phyloP scores from a whole-genome alignment of 441 rosid genomes.

The Viola pubescens region DNA sequence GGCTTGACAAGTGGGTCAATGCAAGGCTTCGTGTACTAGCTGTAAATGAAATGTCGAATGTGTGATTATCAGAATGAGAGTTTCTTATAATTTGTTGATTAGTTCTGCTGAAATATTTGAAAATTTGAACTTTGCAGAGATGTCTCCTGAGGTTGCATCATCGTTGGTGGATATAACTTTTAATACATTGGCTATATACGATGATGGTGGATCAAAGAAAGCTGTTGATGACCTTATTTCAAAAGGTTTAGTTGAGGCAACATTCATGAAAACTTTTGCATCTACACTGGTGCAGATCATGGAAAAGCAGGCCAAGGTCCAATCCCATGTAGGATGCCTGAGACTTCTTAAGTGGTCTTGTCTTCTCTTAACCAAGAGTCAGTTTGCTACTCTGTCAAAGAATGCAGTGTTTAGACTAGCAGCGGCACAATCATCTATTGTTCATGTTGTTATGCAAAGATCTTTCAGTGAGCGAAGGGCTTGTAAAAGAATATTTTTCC shows the following conservation, averaged over 20 bases:
- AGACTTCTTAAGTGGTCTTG: conserved; percentile 88
- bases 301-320: conserved; percentile 71
- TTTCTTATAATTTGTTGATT: too few species aligned
- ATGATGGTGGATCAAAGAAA: conserved; percentile 66
- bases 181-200: conserved; percentile 57
- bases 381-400: conserved; percentile 66
- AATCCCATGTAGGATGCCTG: conserved; percentile 54
- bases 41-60: too few species aligned
- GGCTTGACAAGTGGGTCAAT: too few species aligned
- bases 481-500: conserved; percentile 4
- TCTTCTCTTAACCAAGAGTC: conserved; percentile 62
- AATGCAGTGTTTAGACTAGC: conserved; percentile 77
- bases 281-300: conserved; percentile 76
- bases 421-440: conserved; percentile 65
- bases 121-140: conserved; percentile 42
- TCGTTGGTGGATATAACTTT: conserved; percentile 65
- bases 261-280: conserved; percentile 84
- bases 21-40: too few species aligned
- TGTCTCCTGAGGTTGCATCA: conserved; percentile 50
- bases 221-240: conserved; percentile 76
- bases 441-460: conserved; percentile 52
- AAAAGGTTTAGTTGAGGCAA: conserved; percentile 43
- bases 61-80: too few species aligned
- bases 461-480: conserved; percentile 66
- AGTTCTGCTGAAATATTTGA: too few species aligned